Base-by-base conservation (phyloP, 192 early-diverging fungal genomes). In the Jimgerdemannia flammicorona region DNA sequence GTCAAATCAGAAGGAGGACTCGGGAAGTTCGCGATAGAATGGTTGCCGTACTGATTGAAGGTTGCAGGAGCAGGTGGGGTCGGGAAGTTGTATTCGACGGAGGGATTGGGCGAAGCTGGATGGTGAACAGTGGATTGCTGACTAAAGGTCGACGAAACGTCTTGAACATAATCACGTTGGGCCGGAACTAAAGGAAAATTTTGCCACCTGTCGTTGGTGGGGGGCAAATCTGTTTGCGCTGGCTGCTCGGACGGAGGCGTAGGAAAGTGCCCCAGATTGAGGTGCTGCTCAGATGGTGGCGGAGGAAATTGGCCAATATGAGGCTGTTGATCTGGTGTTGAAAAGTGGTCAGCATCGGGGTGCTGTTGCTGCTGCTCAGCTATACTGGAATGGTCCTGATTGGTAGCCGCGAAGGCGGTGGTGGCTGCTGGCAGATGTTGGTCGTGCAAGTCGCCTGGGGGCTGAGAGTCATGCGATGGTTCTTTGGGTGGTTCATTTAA, bases 1-100 rank as follows among this genome's bases (percentile, higher is more conserved):
- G 81, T 82, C 43, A 80, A 83, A 66, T 80, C 75, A 9, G 81
- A 83, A 68, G 79, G 81, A 41, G 78, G 78, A 68, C 78, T 83
- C 44, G 79, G 79, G 68, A 83, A 83, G 3, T 79, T 72, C 4
- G 76, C 75, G 39, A 83, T 78, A 42, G 77, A 67, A 44, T 71
- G 80, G 29, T 29, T 29, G 29, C 29, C 29, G 29, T 29, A 29
- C 29, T 29, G 29, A 29, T 29, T 29, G 29, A 29, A 29, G 49
- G 49, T 59, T 59, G 49, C 8, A 8, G 67, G 67, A 20, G 8
- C 67, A 41, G 18, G 19, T 68, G 67, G 67, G 6, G 19, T 68
- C 1, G 6, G 29, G 9, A 41, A 41, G 19, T 41, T 68, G 67
- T 68, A 18, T 10, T 68, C 29, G 6, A 14, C 18, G 67, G 67